These are phyloP conservation scores for Umbelopsis sp. DNA, from an alignment of 192 early-diverging fungal genomes.

Conservation along the genomic window DNA sequence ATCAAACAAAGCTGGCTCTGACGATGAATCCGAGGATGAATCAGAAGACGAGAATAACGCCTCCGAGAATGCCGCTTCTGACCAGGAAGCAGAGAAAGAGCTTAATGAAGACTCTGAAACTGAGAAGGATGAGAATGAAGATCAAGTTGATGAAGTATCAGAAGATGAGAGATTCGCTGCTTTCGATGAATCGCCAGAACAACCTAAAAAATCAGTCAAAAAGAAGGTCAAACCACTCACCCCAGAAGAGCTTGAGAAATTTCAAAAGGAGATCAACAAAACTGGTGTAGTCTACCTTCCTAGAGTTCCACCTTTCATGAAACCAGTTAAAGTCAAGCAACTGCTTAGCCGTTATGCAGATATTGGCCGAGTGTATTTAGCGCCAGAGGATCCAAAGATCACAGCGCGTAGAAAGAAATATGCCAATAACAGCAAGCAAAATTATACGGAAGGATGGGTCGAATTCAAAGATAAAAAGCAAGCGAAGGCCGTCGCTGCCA, in stretches of 20 bases:
- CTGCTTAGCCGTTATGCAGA: slow-evolving; percentile 74
- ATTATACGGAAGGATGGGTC: slow-evolving; percentile 96
- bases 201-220: slow-evolving; percentile 29
- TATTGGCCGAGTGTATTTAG: slow-evolving; percentile 84
- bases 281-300: slow-evolving; percentile 93
- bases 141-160: slow-evolving; percentile 29
- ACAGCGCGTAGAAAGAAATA: slow-evolving; percentile 85
- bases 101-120: slow-evolving; percentile 39
- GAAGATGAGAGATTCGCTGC: slow-evolving; percentile 20
- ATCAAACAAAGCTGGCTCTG: neutral
- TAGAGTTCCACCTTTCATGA: slow-evolving; percentile 93
- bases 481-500: slow-evolving; percentile 74
- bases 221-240: slow-evolving; percentile 65
- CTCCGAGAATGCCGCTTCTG: neutral
- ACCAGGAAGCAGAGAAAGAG: slow-evolving; percentile 31
- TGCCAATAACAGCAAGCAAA: slow-evolving; percentile 78
- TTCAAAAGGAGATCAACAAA: slow-evolving; percentile 66
- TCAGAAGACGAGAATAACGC: neutral
- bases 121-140: slow-evolving; percentile 8
- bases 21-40: slow-evolving; percentile 18
- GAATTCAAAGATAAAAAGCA: slow-evolving; percentile 93
- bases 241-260: slow-evolving; percentile 57
- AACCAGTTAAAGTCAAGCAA: slow-evolving; percentile 75
- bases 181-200: slow-evolving; percentile 8
- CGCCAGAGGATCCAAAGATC: slow-evolving; percentile 77